These are phyloP conservation scores for Wickerhamiella vanderwaltii DNA, from an alignment of 805 yeast genomes.

Conservation along the genomic window DNA sequence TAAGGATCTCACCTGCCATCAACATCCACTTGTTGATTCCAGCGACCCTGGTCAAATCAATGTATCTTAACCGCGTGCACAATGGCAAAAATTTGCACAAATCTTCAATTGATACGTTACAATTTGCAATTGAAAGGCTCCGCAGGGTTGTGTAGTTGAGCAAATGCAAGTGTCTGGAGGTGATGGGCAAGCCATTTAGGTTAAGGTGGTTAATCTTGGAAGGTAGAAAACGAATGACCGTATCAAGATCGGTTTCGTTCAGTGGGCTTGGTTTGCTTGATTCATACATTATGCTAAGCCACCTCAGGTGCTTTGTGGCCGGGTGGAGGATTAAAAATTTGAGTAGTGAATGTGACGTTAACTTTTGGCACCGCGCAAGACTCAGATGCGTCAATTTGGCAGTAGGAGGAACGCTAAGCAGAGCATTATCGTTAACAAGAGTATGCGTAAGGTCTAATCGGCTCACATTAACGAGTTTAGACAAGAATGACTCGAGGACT, in stretches of 20 bases:
- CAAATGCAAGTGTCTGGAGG: conserved; percentile 27
- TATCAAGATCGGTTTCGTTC: conserved; percentile 36
- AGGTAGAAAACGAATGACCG: conserved; percentile 35
- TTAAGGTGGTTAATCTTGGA: conserved; percentile 39
- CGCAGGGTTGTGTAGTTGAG: conserved; percentile 21
- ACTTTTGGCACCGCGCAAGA: conserved; percentile 47
- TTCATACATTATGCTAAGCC: conserved; percentile 58
- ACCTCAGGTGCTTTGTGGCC: conserved; percentile 41
- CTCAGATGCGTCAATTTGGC: conserved; percentile 66
- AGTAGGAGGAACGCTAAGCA: conserved; percentile 42
- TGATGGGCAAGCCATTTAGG: conserved; percentile 54
- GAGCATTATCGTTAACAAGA: conserved; percentile 51
- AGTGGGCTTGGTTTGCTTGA: conserved; percentile 50
- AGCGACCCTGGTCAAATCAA: conserved; percentile 58
- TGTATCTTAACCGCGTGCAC: conserved; percentile 34
- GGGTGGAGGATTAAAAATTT: conserved; percentile 64
- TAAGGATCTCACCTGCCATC: conserved; percentile 36
- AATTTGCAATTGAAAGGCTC: conserved; percentile 26
- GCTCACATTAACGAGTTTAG: conserved; percentile 43
- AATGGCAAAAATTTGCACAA: conserved; percentile 21
- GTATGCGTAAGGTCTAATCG: conserved; percentile 76
- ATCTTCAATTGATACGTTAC: conserved; percentile 22
- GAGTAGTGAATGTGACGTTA: conserved; percentile 60
- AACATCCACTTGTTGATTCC: conserved; percentile 48
- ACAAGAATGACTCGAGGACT: conserved; percentile 45